Conservation (phyloP, 306 rosid genomes). For the Trichosanthes truncata region DNA sequence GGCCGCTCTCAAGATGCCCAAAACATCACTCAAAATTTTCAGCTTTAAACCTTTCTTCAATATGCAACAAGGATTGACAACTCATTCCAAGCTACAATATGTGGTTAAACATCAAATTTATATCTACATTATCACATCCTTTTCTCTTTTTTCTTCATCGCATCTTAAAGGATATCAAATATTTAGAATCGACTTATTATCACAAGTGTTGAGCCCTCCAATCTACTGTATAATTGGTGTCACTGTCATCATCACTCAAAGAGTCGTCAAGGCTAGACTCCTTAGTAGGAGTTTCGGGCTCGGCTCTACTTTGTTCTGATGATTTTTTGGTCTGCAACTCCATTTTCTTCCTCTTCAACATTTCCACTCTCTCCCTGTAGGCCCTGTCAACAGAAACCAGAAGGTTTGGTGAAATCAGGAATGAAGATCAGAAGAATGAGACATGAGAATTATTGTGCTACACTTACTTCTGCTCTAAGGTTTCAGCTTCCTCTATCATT, state of each 20-base stretch:
- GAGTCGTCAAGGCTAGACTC: constrained; percentile 41
- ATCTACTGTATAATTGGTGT: constrained; percentile 66
- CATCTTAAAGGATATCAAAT: not conserved
- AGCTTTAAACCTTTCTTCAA: not conserved
- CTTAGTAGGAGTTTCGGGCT: constrained; percentile 25
- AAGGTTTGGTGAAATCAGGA: constrained; percentile 2
- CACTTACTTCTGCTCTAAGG: constrained; percentile 69
- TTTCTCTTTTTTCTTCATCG: not conserved
- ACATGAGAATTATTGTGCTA: not conserved
- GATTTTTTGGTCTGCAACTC: constrained; percentile 50
- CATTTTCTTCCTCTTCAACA: constrained; percentile 60
- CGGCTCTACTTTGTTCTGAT: constrained; percentile 32
- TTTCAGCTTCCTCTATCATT: constrained; percentile 80
- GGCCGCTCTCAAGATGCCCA: not conserved
- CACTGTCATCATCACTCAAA: constrained; percentile 65
- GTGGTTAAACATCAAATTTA: not conserved
- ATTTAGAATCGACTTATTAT: constrained; percentile 5
- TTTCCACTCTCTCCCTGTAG: constrained; percentile 53
- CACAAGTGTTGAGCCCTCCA: constrained; percentile 95
- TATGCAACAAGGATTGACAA: not conserved
- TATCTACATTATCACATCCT: not conserved
- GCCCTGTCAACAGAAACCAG: constrained; percentile 28
- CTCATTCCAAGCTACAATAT: not conserved
- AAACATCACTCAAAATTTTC: not conserved
- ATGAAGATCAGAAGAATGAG: not conserved